These are phyloP conservation scores for Hericium coralloides DNA, from an alignment of 768 basidiomycete genomes.

Conservation along the genomic window DNA sequence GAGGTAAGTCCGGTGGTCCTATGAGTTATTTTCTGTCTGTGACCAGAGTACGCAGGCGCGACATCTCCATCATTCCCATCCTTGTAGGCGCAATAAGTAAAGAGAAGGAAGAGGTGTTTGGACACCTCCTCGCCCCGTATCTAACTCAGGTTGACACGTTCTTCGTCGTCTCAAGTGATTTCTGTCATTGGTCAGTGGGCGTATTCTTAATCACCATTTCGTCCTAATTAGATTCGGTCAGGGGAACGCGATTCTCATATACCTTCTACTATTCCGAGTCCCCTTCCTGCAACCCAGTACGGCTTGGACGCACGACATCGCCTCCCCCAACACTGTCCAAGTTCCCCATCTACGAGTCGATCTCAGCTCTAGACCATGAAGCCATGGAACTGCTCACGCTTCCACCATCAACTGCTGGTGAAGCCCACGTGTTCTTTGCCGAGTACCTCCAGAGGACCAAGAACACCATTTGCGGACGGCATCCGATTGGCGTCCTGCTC, in stretches of 20 bases:
- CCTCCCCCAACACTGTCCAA: constrained; percentile 28
- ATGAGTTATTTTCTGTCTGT: neutral
- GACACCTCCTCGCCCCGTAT: constrained; percentile 71
- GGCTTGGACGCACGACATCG: neutral
- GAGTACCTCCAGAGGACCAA: constrained; percentile 63
- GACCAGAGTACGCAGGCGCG: constrained; percentile 32
- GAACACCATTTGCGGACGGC: constrained; percentile 96
- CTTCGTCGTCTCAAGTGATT: constrained; percentile 90
- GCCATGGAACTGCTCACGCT: constrained; percentile 68
- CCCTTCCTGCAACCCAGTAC: constrained; percentile 31
- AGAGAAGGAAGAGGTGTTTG: constrained; percentile 52
- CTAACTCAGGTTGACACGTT: constrained; percentile 72
- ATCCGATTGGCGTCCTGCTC: constrained; percentile 89
- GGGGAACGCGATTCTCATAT: constrained; percentile 82
- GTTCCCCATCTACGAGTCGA: constrained; percentile 77
- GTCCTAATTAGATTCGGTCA: constrained; percentile 17
- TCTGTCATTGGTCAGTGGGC: constrained; percentile 81
- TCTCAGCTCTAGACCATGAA: constrained; percentile 76
- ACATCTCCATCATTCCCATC: constrained; percentile 83
- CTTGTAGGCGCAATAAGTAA: constrained; percentile 74
- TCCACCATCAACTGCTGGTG: constrained; percentile 39
- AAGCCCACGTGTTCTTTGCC: constrained; percentile 55
- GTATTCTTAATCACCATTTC: neutral
- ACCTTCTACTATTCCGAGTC: constrained; percentile 77
- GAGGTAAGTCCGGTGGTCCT: constrained; percentile 38